These are phyloP conservation scores for Thalassiosira profunda DNA, from an alignment of 108 stramenopile genomes.

Conservation along the genomic window DNA sequence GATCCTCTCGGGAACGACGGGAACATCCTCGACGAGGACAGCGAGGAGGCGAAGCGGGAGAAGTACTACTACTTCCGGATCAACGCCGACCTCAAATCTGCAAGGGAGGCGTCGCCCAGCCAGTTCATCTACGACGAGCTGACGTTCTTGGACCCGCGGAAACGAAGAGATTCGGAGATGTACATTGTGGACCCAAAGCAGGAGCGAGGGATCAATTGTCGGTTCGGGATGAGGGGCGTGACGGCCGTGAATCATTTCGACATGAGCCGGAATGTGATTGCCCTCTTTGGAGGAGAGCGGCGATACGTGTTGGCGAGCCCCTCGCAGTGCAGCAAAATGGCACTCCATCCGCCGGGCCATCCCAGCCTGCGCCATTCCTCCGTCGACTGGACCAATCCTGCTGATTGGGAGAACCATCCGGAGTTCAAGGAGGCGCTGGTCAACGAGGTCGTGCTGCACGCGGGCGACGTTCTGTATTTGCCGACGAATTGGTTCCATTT, in stretches of 20 bases:
- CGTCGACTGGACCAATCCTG: slow-evolving; percentile 42
- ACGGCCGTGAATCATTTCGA: slow-evolving; percentile 86
- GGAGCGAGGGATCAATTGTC: slow-evolving; percentile 87
- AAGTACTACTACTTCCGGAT: slow-evolving; percentile 79
- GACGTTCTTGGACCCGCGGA: slow-evolving; percentile 55
- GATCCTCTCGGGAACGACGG: slow-evolving; percentile 7
- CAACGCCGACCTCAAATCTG: slow-evolving; percentile 26
- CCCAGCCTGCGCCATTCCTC: slow-evolving; percentile 60
- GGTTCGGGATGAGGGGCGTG: slow-evolving; percentile 86
- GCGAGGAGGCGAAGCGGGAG: slow-evolving; percentile 33
- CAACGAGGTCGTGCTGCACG: slow-evolving; percentile 92
- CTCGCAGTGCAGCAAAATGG: slow-evolving; percentile 66
- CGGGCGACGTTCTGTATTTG: slow-evolving; percentile 95
- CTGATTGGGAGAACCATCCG: slow-evolving; percentile 65
- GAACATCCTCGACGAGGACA: slow-evolving; percentile 18
- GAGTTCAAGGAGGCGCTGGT: slow-evolving; percentile 72
- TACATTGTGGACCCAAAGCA: slow-evolving; percentile 72
- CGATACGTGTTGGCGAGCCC: slow-evolving; percentile 80
- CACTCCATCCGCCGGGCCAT: slow-evolving; percentile 65
- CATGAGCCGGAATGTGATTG: slow-evolving; percentile 79
- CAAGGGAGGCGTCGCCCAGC: slow-evolving; percentile 11
- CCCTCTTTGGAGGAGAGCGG: slow-evolving; percentile 63
- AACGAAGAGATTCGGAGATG: slow-evolving; percentile 36
- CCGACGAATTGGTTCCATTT: slow-evolving; percentile 96
- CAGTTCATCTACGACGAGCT: slow-evolving; percentile 60